Evolutionary conservation across 208 protist genomes (phyloP).

Genomic region (Leishmania tarentolae): DNA sequence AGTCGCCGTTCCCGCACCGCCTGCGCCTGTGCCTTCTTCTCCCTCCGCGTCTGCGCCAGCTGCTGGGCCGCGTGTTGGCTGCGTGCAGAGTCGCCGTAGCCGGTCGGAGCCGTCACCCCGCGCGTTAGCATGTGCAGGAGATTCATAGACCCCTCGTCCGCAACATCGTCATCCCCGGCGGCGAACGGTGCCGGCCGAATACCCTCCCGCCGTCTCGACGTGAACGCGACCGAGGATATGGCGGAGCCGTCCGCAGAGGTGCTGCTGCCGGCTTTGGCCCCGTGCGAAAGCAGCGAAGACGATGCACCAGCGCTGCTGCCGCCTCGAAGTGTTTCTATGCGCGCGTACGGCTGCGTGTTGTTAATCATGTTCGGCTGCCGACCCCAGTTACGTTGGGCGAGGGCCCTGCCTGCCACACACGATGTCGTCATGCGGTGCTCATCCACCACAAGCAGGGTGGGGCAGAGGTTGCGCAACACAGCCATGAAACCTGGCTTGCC

Average conservation of each 20-base stretch:
- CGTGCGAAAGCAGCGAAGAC: neutral
- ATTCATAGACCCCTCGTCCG: conserved; percentile 39
- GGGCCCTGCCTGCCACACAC: conserved; percentile 43
- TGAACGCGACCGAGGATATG: conserved; percentile 21
- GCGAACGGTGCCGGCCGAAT: conserved; percentile 22
- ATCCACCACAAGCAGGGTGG: conserved; percentile 72
- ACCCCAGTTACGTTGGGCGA: conserved; percentile 32
- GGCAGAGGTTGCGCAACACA: conserved; percentile 84
- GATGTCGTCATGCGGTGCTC: conserved; percentile 53
- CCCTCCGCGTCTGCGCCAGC: conserved; percentile 26
- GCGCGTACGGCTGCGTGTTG: conserved; percentile 12
- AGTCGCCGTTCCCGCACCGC: conserved; percentile 24
- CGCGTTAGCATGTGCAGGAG: conserved; percentile 75
- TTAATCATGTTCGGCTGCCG: conserved; percentile 41
- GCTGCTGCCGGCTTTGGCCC: neutral
- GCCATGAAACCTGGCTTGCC: conserved; percentile 33
- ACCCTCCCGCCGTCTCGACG: conserved; percentile 15
- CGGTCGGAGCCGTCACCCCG: conserved; percentile 51
- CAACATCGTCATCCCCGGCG: conserved; percentile 1
- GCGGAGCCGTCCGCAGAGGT: conserved; percentile 8
- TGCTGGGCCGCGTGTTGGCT: conserved; percentile 42
- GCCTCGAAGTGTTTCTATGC: conserved; percentile 3
- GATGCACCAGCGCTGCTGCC: neutral
- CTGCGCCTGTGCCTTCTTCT: conserved; percentile 15
- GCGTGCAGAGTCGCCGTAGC: conserved; percentile 55